Evolutionary conservation across 768 basidiomycete species (phyloP), one percentile per base, ranked within the genome.

Genomic region (Udeniomyces megalosporus): DNA sequence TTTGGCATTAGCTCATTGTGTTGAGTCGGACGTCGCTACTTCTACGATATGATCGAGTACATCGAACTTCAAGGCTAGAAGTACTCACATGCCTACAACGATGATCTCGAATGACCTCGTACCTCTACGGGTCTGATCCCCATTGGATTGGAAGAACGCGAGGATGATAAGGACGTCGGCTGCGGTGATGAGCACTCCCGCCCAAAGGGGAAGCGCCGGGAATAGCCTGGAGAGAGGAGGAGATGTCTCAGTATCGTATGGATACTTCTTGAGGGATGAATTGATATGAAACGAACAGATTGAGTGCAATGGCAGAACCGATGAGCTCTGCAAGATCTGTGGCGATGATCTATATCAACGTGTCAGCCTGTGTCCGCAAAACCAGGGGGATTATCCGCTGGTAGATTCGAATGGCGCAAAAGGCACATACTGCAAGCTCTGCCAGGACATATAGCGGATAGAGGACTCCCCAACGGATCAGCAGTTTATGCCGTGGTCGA

Each of bases 301-400:
- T 81, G 49, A 90, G 75, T 0, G 84, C 87, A 56, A 89, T 88
- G 15, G 87, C 88, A 47, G 82, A 84, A 4, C 88, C 82, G 1
- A 91, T 74, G 17, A 91, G 76, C 71, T 91, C 88, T 10, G 86
- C 85, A 38, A 90, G 76, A 70, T 88, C 86, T 5, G 86, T 88
- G 12, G 82, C 53, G n/a, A 61, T 48, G 53, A 46, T 42, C 38
- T 42, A 42, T 4, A 24, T 4, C 24, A 8, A 29, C 22, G 26
- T 4, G 7, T 7, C 6, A 53, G 22, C 4, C 24, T 26, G 24
- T 4, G 4, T 32, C 29, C 8, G 14, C 12, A 51, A 51, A 24
- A 45, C 24, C 49, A 26, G 11, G 11, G 12, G 14, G 11, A 11
- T 51, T 51, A 11, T 12, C 44, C 44, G 44, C n/a, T 53, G n/a